phyloP scores from a whole-genome alignment of 441 rosid genomes.

The Melastoma candidum region DNA sequence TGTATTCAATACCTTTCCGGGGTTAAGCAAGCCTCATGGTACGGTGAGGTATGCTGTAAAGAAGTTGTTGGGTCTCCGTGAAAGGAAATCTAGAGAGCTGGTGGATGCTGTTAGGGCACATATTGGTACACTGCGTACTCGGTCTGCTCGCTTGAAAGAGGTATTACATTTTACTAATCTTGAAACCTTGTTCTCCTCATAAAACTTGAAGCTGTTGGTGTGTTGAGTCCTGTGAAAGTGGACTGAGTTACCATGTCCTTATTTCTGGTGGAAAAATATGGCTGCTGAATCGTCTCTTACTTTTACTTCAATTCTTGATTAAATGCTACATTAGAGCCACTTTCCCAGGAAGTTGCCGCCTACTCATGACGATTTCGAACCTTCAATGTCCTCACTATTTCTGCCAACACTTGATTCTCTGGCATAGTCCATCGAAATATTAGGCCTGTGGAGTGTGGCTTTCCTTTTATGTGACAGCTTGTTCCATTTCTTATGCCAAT shows the following conservation, averaged over 20 bases:
- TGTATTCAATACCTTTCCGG: conserved; percentile 63
- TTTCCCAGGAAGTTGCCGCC: too few species aligned
- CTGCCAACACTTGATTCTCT: neutral
- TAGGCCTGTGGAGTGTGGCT: neutral
- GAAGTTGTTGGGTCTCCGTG: conserved; percentile 58
- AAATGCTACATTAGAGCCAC: too few species aligned
- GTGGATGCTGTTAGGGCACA: conserved; percentile 41
- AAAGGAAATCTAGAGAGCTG: conserved; percentile 40
- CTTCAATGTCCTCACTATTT: too few species aligned
- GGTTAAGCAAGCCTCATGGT: conserved; percentile 82
- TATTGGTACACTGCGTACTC: conserved; percentile 34
- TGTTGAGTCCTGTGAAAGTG: neutral
- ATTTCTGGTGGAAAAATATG: too few species aligned
- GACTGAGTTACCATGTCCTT: neutral
- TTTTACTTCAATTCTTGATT: too few species aligned
- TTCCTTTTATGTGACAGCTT: neutral
- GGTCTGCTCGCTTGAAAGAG: conserved; percentile 76
- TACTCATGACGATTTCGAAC: too few species aligned
- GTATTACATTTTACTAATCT: conserved; percentile 23
- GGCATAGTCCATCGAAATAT: neutral
- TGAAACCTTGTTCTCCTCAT: conserved; percentile 1
- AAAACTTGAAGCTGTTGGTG: neutral
- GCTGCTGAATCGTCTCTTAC: too few species aligned
- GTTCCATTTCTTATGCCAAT: conserved; percentile 1
- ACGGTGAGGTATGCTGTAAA: conserved; percentile 71